Base-by-base conservation (phyloP, 139 green algal species). In the Choricystis sp. region DNA sequence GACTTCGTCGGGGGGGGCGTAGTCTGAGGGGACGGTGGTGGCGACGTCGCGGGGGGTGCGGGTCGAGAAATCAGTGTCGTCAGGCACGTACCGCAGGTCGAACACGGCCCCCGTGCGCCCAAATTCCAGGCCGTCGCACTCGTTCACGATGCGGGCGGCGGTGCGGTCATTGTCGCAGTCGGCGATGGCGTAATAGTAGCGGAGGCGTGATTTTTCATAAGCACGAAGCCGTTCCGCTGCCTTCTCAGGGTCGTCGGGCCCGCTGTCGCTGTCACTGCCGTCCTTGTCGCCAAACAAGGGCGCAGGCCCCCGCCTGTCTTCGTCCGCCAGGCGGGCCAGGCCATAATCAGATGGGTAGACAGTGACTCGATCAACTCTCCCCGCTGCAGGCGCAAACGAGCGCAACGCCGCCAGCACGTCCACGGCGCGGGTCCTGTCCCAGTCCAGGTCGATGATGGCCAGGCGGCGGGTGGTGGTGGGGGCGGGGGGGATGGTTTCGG, bases 291-390 rank as follows among this genome's bases (percentile, higher is more conserved):
- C 66, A 63, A 67, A 72, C 29, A 70, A 71, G 2, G 64, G 80
- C 75, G 82, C 71, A 0, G 90, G 89, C n/a, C 90, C 90, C 21
- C 61, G 31, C 16, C 29, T 49, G 20, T 75, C 75, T 77, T 97
- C 90, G 68, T 85, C 83, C n/a, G 77, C 70, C 90, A 97, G 95
- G 29, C 81, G 72, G 77, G 95, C 61, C 63, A 92, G 69, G 1
- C 91, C 91, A 64, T 92, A 97, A 72, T 97, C 91, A 19, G 77
- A 88, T 16, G 88, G 91, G 74, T 95, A 96, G 59, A 97, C 87
- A 0, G 81, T 88, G 19, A 97, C 89, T 2, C 66, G 59, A 49
- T 48, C 21, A 3, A 28, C 48, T 5, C 70, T 63, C 0, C 72
- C 70, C 9, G 72, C 62, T 31, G 25, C 9, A 3, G 76, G 78